Percentiles rank a stretch among this genome's conserved stretches.
phyloP scores from a whole-genome alignment of 768 basidiomycete genomes.

The Rhizopogon vesiculosus region DNA sequence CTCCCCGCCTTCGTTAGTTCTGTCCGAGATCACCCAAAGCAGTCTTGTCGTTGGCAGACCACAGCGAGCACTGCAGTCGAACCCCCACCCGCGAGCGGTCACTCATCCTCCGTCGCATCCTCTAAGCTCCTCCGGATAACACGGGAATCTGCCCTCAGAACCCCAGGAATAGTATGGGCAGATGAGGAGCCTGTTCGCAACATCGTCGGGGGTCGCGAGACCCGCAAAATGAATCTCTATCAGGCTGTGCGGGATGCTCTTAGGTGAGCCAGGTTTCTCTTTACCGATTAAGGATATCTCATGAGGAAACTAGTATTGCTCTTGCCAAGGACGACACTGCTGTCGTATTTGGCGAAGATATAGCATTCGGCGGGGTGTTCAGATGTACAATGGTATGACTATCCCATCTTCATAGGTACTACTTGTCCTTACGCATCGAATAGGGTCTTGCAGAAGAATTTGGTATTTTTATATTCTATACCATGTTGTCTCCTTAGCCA shows the following conservation, averaged over 20 bases:
- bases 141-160: constrained; percentile 66
- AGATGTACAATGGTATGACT: constrained; percentile 77
- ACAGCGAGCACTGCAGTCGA: constrained; percentile 36
- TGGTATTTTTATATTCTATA: constrained; percentile 40
- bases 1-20: constrained; percentile 13
- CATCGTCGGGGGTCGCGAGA: constrained; percentile 73
- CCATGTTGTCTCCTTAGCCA: background rate
- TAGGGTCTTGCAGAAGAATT: constrained; percentile 92
- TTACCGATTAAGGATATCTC: background rate
- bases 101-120: constrained; percentile 65
- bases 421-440: constrained; percentile 3
- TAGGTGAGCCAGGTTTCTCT: constrained; percentile 41
- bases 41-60: constrained; percentile 45
- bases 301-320: constrained; percentile 55
- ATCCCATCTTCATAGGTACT: background rate
- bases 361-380: constrained; percentile 93
- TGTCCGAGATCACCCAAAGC: background rate
- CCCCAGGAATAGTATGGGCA: constrained; percentile 67
- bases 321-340: constrained; percentile 82
- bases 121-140: constrained; percentile 61
- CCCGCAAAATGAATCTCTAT: constrained; percentile 93
- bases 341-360: constrained; percentile 88
- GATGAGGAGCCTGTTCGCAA: constrained; percentile 51
- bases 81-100: constrained; percentile 77
- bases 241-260: constrained; percentile 91